A percentile compares a stretch with the other conserved stretches of the same genome.
Evolutionary conservation across 306 rosid species (phyloP).

Genomic region (Geum urbanum): DNA sequence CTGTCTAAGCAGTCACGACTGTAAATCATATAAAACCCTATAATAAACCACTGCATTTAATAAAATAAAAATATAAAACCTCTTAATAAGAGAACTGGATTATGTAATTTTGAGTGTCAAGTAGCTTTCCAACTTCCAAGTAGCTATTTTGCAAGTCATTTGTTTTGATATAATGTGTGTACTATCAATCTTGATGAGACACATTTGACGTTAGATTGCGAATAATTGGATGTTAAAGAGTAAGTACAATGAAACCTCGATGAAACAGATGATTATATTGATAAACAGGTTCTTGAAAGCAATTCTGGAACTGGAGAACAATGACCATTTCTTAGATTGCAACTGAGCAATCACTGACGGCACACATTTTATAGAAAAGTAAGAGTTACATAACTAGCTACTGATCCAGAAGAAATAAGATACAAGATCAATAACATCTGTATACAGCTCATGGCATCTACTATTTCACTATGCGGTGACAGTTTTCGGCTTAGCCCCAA

Average conservation of each 20-base stretch:
- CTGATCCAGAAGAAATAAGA: background rate
- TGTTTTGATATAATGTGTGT: no score
- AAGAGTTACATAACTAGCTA: background rate
- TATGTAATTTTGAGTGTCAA: no score
- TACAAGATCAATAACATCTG: background rate
- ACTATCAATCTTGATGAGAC: background rate
- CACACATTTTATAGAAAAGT: background rate
- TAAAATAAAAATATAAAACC: no score
- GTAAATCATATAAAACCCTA: no score
- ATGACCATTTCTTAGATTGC: slow-evolving; percentile 20
- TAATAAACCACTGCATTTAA: no score
- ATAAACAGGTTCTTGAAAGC: background rate
- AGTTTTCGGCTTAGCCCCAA: slow-evolving; percentile 72
- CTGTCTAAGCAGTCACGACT: no score
- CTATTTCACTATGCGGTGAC: slow-evolving; percentile 37
- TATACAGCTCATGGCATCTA: slow-evolving; percentile 6
- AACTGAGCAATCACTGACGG: slow-evolving; percentile 18
- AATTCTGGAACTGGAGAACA: background rate
- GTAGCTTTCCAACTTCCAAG: no score
- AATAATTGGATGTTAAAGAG: no score
- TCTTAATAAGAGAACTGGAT: no score
- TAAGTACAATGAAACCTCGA: background rate
- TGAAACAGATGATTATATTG: background rate
- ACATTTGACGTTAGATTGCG: background rate
- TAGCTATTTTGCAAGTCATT: no score